Conservation (phyloP, 306 rosid genomes). For the Begonia masoniana region DNA sequence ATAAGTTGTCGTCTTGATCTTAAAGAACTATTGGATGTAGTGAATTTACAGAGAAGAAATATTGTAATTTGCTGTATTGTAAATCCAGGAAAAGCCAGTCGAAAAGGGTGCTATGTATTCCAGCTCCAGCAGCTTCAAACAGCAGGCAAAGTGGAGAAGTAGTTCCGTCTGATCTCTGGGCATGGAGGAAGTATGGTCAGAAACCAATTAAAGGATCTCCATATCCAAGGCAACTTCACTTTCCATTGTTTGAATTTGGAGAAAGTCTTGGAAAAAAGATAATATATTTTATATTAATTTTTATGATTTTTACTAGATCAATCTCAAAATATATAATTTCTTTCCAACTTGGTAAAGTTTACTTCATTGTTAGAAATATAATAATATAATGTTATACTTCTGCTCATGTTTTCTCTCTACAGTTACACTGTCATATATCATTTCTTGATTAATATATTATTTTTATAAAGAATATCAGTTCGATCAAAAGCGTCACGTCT, state of each 20-base stretch:
- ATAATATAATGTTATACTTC: background rate
- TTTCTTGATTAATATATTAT: no score
- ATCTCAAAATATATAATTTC: no score
- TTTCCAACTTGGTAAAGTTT: no score
- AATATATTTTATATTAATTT: background rate
- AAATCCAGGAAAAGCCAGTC: constrained; percentile 67
- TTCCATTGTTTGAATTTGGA: background rate
- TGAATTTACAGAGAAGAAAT: background rate
- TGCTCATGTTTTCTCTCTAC: background rate
- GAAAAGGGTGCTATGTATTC: constrained; percentile 85
- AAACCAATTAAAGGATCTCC: constrained; percentile 98
- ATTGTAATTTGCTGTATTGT: background rate
- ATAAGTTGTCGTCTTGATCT: background rate
- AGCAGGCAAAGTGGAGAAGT: constrained; percentile 87
- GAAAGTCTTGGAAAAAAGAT: background rate
- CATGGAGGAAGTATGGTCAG: constrained; percentile 98
- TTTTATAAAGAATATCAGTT: no score
- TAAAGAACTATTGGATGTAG: no score
- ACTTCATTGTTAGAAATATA: background rate
- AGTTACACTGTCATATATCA: no score
- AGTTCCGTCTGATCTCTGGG: constrained; percentile 98
- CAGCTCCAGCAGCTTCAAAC: constrained; percentile 84
- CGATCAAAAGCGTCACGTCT: background rate
- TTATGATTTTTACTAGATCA: background rate
- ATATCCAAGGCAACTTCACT: constrained; percentile 55